These are phyloP conservation scores for Tulasnella sp. DNA, from an alignment of 768 basidiomycete genomes.

Conservation along the genomic window DNA sequence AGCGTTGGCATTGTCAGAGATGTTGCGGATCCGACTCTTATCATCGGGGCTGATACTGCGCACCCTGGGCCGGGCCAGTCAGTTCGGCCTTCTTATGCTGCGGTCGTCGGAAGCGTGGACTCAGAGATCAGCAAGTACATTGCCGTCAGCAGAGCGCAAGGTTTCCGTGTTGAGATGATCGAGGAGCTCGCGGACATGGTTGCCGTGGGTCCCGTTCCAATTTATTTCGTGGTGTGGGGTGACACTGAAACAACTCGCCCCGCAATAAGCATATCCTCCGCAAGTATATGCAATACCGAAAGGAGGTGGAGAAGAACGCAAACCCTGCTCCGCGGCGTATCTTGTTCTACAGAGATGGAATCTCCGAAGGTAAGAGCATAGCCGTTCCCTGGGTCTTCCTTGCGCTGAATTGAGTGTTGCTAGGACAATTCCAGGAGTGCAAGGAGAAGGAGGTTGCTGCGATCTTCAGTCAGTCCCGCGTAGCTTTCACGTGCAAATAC, in stretches of 20 bases:
- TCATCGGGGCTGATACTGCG: constrained; percentile 46
- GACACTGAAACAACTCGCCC: neutral
- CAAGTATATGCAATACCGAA: constrained; percentile 21
- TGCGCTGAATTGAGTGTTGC: neutral
- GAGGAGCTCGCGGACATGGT: constrained; percentile 12
- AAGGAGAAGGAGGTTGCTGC: constrained; percentile 39
- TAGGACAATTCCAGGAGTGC: constrained; percentile 27
- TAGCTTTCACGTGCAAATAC: neutral
- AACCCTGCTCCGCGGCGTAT: constrained; percentile 16
- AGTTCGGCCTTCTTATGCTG: constrained; percentile 59
- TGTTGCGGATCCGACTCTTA: constrained; percentile 63
- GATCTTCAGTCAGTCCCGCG: constrained; percentile 43
- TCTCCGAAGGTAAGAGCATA: constrained; percentile 18
- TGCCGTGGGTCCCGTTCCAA: neutral
- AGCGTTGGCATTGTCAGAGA: constrained; percentile 61
- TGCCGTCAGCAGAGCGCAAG: constrained; percentile 55
- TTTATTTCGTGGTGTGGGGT: neutral
- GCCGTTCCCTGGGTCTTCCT: neutral
- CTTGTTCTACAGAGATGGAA: constrained; percentile 23
- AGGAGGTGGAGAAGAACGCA: constrained; percentile 18
- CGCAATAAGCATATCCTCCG: constrained; percentile 10
- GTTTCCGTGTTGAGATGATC: constrained; percentile 67
- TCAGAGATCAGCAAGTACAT: constrained; percentile 64
- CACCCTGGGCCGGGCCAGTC: constrained; percentile 73
- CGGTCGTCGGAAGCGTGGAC: constrained; percentile 78